Percentiles rank a stretch among this genome's conserved stretches.
These are phyloP conservation scores for Microbotryum lychnidis-dioicae DNA, from an alignment of 1,284 basidiomycete genomes.

Conservation along the genomic window DNA sequence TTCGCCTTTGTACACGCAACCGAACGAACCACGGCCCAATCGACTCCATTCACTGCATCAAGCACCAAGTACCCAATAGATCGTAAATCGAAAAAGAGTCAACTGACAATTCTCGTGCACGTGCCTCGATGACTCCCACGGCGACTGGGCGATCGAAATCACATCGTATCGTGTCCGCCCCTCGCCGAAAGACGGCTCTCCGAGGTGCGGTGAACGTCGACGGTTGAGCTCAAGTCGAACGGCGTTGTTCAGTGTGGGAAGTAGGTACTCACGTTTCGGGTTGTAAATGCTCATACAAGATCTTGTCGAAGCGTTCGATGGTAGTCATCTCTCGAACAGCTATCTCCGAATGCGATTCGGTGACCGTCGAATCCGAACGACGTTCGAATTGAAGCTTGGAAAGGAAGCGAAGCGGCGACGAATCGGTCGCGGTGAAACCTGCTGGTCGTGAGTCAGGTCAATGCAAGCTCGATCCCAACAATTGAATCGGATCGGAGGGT, in stretches of 20 bases:
- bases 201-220: background rate
- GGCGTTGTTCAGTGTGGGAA: background rate
- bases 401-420: too few relatives aligned
- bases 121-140: too few relatives aligned
- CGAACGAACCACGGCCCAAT: slow-evolving; percentile 82
- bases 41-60: slow-evolving; percentile 21
- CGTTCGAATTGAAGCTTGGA: too few relatives aligned
- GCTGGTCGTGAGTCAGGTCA: too few relatives aligned
- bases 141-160: too few relatives aligned
- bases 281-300: slow-evolving; percentile 16
- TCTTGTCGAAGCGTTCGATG: slow-evolving; percentile 24
- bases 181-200: too few relatives aligned
- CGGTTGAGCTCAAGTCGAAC: background rate
- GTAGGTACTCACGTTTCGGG: slow-evolving; percentile 11
- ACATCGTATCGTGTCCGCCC: too few relatives aligned
- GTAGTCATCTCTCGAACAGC: background rate
- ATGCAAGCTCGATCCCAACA: too few relatives aligned
- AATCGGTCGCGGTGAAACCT: too few relatives aligned
- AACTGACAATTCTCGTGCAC: background rate
- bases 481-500: too few relatives aligned
- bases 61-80: background rate
- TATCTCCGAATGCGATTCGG: too few relatives aligned
- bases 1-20: slow-evolving; percentile 75
- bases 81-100: background rate
- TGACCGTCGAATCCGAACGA: too few relatives aligned